A percentile compares a stretch with the other conserved stretches of the same genome.
These are phyloP conservation scores for Penicillium sp. DNA, from an alignment of 2,329 filamentous ascomycete species.

Conservation along the genomic window DNA sequence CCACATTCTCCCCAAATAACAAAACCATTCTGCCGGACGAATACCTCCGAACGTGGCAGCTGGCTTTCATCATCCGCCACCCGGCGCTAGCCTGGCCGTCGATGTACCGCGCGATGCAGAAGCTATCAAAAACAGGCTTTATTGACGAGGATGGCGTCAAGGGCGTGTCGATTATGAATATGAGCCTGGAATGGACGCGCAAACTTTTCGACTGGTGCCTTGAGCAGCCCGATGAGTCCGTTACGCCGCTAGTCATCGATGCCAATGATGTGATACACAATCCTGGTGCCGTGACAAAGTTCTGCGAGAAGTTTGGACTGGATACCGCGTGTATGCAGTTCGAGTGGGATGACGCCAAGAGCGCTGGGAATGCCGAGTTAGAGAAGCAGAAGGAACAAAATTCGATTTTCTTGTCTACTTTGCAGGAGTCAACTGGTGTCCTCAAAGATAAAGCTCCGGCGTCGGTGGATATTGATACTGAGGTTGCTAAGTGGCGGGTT, in stretches of 20 bases:
- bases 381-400: neutral
- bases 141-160: conserved; percentile 11
- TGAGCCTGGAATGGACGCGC: conserved; percentile 32
- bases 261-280: conserved; percentile 40
- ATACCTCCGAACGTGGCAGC: conserved; percentile 32
- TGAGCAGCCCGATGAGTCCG: conserved; percentile 15
- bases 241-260: conserved; percentile 34
- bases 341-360: conserved; percentile 32
- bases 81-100: conserved; percentile 42
- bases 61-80: conserved; percentile 40
- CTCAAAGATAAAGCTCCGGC: conserved; percentile 31
- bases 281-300: conserved; percentile 26
- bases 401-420: conserved; percentile 29
- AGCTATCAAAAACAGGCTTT: conserved; percentile 13
- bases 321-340: conserved; percentile 30
- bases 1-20: conserved; percentile 30
- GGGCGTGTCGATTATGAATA: conserved; percentile 16
- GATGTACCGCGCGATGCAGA: conserved; percentile 31
- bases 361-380: neutral
- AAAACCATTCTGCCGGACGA: conserved; percentile 37
- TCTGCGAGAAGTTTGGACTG: conserved; percentile 31
- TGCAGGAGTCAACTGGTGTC: conserved; percentile 36
- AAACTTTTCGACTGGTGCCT: conserved; percentile 37
- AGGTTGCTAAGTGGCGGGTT: conserved; percentile 37
- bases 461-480: conserved; percentile 29